phyloP scores from a whole-genome alignment of 177 flowering plant genomes.

The Vitis hybrid region DNA sequence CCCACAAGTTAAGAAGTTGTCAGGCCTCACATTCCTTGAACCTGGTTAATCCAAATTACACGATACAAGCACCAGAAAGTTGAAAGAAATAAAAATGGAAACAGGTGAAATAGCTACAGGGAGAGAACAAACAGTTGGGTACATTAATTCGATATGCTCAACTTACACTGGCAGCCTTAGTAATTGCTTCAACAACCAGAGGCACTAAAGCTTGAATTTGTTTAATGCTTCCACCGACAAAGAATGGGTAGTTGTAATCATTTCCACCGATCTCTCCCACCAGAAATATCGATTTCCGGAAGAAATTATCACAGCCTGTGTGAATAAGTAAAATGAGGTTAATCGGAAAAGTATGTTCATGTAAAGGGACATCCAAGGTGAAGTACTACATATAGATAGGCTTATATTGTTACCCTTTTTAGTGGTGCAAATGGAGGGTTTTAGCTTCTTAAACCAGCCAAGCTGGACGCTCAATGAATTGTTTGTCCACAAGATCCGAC shows the following conservation, averaged over 20 bases:
- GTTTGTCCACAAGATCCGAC: slow-evolving; percentile 20
- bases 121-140: too few species aligned
- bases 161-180: slow-evolving; percentile 32
- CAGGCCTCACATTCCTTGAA: too few species aligned
- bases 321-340: neutral
- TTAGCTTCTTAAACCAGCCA: slow-evolving; percentile 50
- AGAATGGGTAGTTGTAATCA: slow-evolving; percentile 36
- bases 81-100: neutral
- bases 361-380: neutral
- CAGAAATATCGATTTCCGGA: slow-evolving; percentile 41
- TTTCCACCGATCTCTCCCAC: slow-evolving; percentile 72
- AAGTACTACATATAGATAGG: neutral
- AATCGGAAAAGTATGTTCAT: neutral
- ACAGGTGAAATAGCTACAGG: neutral
- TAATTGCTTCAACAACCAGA: slow-evolving; percentile 32
- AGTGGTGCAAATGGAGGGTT: slow-evolving; percentile 40
- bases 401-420: slow-evolving; percentile 30
- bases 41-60: too few species aligned
- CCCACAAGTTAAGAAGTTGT: neutral
- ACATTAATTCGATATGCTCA: neutral
- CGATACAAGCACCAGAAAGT: too few species aligned
- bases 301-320: slow-evolving; percentile 28
- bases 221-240: slow-evolving; percentile 22
- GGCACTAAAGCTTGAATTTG: slow-evolving; percentile 25
- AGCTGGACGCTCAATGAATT: slow-evolving; percentile 46